A percentile compares a stretch with the other conserved stretches of the same genome.
Evolutionary conservation across 1,284 basidiomycete genomes (phyloP).

Genomic region (Austroboletus niveus): DNA sequence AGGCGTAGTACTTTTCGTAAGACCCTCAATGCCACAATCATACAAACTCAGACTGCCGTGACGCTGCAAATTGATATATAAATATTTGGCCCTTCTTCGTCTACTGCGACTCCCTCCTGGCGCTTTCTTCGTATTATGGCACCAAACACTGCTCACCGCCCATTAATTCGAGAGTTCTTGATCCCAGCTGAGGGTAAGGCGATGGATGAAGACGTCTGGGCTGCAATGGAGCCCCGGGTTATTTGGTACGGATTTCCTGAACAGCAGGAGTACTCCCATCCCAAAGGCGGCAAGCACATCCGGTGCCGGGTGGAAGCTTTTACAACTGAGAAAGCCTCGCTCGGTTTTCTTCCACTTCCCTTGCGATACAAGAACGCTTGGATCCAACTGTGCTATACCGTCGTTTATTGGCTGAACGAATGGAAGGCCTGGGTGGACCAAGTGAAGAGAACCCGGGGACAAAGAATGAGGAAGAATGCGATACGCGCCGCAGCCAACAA

Average conservation of each 20-base stretch:
- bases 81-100: too few relatives aligned
- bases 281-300: background rate
- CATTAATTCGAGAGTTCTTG: conserved; percentile 6
- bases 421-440: background rate
- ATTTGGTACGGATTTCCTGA: background rate
- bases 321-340: background rate
- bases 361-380: background rate
- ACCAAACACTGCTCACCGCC: too few relatives aligned
- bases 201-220: background rate
- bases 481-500: background rate
- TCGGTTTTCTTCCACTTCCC: background rate
- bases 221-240: background rate
- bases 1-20: too few relatives aligned
- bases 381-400: background rate
- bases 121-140: too few relatives aligned
- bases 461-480: too few relatives aligned
- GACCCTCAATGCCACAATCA: too few relatives aligned
- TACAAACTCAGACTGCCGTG: too few relatives aligned
- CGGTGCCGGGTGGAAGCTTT: background rate
- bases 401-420: background rate
- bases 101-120: too few relatives aligned
- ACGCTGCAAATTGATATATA: too few relatives aligned
- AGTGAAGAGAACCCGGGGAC: too few relatives aligned
- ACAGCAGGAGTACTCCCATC: background rate
- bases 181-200: background rate